Evolutionary conservation across 768 basidiomycete species (phyloP).

Genomic region (Termitomyces sp.): DNA sequence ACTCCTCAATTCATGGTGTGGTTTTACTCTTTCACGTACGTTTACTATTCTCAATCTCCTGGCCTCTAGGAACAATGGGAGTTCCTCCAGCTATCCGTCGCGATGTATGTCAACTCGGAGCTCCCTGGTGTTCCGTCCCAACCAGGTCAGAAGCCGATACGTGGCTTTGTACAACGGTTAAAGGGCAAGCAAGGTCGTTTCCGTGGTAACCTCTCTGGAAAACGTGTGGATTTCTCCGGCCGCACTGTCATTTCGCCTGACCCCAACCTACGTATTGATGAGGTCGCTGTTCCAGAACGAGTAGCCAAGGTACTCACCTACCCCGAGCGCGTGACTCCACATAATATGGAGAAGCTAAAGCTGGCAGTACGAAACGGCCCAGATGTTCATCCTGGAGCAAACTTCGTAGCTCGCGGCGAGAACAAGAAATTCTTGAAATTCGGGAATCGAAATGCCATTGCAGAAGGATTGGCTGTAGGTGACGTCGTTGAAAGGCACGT

Average conservation of each 20-base stretch:
- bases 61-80: slow-evolving; percentile 90
- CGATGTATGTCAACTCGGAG: slow-evolving; percentile 98
- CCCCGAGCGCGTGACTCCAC: slow-evolving; percentile 88
- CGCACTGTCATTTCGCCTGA: slow-evolving; percentile 99
- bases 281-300: slow-evolving; percentile 95
- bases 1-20: slow-evolving; percentile 85
- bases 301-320: slow-evolving; percentile 95
- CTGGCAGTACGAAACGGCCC: slow-evolving; percentile 83
- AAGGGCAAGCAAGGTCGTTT: slow-evolving; percentile 99
- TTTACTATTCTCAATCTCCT: not conserved
- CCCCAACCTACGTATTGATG: slow-evolving; percentile 97
- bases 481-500: slow-evolving; percentile 95
- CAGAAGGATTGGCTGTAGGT: slow-evolving; percentile 78
- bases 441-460: slow-evolving; percentile 74
- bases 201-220: slow-evolving; percentile 95
- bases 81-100: slow-evolving; percentile 88
- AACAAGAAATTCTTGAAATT: slow-evolving; percentile 90
- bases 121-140: slow-evolving; percentile 88
- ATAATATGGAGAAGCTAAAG: slow-evolving; percentile 78
- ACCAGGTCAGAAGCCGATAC: slow-evolving; percentile 88
- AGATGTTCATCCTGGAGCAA: slow-evolving; percentile 92
- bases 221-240: slow-evolving; percentile 97
- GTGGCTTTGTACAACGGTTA: slow-evolving; percentile 95
- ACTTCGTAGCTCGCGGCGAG: slow-evolving; percentile 81
- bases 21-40: not conserved